Conservation (phyloP, 2,329 filamentous ascomycete species). For the Boeremia exigua region DNA sequence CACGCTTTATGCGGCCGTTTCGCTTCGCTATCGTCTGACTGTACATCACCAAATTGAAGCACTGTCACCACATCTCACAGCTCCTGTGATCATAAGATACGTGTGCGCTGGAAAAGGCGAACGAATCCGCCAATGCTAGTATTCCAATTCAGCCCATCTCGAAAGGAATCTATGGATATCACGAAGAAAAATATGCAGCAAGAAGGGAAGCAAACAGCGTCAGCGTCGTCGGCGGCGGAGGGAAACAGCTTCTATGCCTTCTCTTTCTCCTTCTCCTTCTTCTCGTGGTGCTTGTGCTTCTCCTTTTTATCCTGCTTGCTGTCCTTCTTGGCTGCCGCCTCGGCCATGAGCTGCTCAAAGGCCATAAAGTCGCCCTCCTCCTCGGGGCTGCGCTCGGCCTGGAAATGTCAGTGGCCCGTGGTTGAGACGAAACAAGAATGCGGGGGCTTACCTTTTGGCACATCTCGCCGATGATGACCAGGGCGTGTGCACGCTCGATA, state of each 20-base stretch:
- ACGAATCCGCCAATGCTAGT: background rate
- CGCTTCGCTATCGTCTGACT: background rate
- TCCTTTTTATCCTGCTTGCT: slow-evolving; percentile 67
- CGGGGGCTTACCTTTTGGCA: slow-evolving; percentile 74
- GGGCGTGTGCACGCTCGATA: slow-evolving; percentile 86
- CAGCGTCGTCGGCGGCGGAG: background rate
- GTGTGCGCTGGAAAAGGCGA: background rate
- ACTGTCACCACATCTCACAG: no score
- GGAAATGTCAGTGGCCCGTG: background rate
- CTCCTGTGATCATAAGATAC: no score
- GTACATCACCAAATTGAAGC: background rate
- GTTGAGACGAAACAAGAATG: background rate
- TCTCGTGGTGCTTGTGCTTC: slow-evolving; percentile 53
- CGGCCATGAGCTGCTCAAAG: slow-evolving; percentile 96
- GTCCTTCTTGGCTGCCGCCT: slow-evolving; percentile 94
- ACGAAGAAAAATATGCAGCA: slow-evolving; percentile 20
- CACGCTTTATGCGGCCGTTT: background rate
- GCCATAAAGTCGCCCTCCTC: slow-evolving; percentile 99
- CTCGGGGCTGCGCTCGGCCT: slow-evolving; percentile 89
- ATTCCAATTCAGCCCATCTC: slow-evolving; percentile 11
- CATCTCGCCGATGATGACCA: slow-evolving; percentile 87
- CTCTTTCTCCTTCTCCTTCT: slow-evolving; percentile 37
- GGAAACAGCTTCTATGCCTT: slow-evolving; percentile 10
- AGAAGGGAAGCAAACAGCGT: slow-evolving; percentile 9
- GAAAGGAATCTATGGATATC: slow-evolving; percentile 41